Conservation (phyloP, 2,329 filamentous ascomycete genomes). For the Fusarium beomiforme region DNA sequence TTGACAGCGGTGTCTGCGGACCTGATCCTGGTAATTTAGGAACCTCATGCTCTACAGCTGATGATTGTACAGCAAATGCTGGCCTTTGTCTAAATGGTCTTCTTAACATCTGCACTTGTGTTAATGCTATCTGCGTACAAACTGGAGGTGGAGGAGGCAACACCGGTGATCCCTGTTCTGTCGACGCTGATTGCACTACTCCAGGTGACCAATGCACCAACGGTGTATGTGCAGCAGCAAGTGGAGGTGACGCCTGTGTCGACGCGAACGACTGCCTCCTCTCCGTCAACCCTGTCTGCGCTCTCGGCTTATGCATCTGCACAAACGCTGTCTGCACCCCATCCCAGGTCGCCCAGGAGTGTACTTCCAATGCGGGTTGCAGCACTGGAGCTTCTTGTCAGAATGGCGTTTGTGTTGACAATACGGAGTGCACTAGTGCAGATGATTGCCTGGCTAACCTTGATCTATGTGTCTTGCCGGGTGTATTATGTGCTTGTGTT, state of each 20-base stretch:
- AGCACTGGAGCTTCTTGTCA: neutral
- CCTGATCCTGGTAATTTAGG: neutral
- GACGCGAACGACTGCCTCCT: slow-evolving; percentile 18
- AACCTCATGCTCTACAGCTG: neutral
- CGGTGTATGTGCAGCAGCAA: neutral
- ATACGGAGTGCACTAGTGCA: neutral
- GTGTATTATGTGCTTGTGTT: neutral
- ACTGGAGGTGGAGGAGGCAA: neutral
- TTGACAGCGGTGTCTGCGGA: neutral
- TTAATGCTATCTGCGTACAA: neutral
- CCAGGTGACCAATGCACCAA: neutral
- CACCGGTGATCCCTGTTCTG: neutral
- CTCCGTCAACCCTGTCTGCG: slow-evolving; percentile 4
- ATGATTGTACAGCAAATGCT: neutral
- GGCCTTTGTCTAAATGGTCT: neutral
- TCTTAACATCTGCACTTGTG: neutral
- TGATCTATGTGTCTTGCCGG: neutral
- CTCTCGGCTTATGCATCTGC: slow-evolving; percentile 19
- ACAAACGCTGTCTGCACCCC: slow-evolving; percentile 1
- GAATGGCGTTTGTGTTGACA: neutral
- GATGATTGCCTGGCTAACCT: neutral
- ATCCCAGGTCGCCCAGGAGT: neutral
- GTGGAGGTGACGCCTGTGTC: neutral
- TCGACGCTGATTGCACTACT: neutral
- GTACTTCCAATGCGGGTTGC: neutral